Base-by-base conservation (phyloP, 2,329 filamentous ascomycete genomes). In the Simplicillium sp. region DNA sequence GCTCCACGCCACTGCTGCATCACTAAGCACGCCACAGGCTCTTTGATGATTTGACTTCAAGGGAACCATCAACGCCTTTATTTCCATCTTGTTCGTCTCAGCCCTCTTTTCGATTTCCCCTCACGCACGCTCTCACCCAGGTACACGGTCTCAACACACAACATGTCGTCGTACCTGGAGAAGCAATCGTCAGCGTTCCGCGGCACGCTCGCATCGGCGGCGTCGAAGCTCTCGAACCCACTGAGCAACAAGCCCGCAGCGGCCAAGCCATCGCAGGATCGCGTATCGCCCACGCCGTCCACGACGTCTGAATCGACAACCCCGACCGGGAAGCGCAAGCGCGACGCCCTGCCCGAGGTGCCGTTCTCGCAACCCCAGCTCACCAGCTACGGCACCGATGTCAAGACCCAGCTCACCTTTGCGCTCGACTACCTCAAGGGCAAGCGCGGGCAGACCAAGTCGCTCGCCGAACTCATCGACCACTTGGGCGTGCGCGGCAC, bases 391-490 rank as follows among this genome's bases (percentile, higher is more conserved):
- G 87, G 88, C 50, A 73, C 73, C 45, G 83, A 90, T 60, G 80
- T 92, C 59, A 82, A 87, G 68, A 94, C 88, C 11, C 86, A 94
- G 60, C 82, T 96, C 57, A 77, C 84, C 43, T 95, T 88, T 64
- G 87, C 87, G 15, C 81, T 94, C 57, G 80, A 89, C 47, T 86
- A 87, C 58, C 77, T 95, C 44, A 82, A 82, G 64, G 77, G 77
- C 48, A 78, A 82, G 57, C 81, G 82, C 58, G 76, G 77, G 44
- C 66, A 79, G 45, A 66, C 83, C 41, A 77, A 88, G 57, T 75
- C 73, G 29, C 84, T 94, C 44, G 67, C 75, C 37, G 83, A 90
- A 48, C 82, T 96, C 50, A 75, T 92, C 51, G 77, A 81, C 51
- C 92, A 92, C 59, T 71, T 95, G 45, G 87, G 82, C 40, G 73